Conservation (phyloP, 768 basidiomycete genomes). For the Xerocomellus intermedius region DNA sequence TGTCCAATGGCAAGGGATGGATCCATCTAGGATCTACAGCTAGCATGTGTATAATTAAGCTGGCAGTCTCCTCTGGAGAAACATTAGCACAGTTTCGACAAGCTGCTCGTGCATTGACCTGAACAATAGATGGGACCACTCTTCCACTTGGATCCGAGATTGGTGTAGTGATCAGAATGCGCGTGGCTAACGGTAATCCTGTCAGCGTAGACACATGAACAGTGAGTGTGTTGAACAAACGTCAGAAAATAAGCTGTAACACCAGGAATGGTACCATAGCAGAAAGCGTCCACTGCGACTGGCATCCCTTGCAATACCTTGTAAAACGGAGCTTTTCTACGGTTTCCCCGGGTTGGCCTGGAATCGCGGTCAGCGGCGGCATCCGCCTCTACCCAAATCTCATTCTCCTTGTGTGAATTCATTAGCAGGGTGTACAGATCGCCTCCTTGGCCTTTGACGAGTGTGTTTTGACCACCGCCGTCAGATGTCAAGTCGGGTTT, state of each 20-base stretch:
- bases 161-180: conserved; percentile 97
- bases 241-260: conserved; percentile 91
- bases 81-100: not conserved
- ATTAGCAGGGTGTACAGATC: conserved; percentile 82
- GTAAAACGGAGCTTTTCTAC: conserved; percentile 89
- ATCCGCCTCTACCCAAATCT: conserved; percentile 82
- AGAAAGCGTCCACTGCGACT: conserved; percentile 96
- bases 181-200: conserved; percentile 63
- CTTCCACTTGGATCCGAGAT: conserved; percentile 83
- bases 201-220: conserved; percentile 8
- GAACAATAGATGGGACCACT: conserved; percentile 97
- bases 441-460: conserved; percentile 4
- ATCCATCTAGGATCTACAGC: conserved; percentile 89
- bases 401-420: conserved; percentile 79
- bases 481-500: not conserved
- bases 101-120: conserved; percentile 24
- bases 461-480: not conserved
- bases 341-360: conserved; percentile 46
- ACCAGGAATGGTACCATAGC: conserved; percentile 87
- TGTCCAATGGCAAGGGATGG: conserved; percentile 79
- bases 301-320: conserved; percentile 97
- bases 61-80: conserved; percentile 71
- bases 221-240: conserved; percentile 39
- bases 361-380: conserved; percentile 47
- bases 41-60: conserved; percentile 88